Base-by-base conservation (phyloP, 352 stramenopile species). In the Thalassiosira oceanica region DNA sequence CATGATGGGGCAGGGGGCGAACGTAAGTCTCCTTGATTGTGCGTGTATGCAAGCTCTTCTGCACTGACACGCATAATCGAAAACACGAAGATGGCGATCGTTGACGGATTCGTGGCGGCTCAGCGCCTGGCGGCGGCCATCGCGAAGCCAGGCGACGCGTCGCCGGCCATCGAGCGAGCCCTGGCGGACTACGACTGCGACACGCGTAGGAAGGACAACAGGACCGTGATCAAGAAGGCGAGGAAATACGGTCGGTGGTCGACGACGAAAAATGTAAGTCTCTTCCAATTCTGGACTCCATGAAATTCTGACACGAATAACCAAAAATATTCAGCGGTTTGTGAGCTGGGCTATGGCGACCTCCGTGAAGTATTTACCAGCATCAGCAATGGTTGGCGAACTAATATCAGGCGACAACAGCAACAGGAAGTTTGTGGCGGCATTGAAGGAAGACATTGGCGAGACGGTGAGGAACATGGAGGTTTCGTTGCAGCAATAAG, bases 31-130 rank as follows among this genome's bases (percentile, higher is more conserved):
- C n/a, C n/a, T n/a, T n/a, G n/a, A n/a, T n/a, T n/a, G n/a, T n/a
- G n/a, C n/a, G n/a, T n/a, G n/a, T n/a, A n/a, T n/a, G n/a, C n/a
- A n/a, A n/a, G n/a, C n/a, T n/a, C n/a, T n/a, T n/a, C n/a, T n/a
- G n/a, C n/a, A n/a, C n/a, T n/a, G n/a, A n/a, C n/a, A n/a, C n/a
- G n/a, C n/a, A n/a, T n/a, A n/a, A n/a, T n/a, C n/a, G n/a, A n/a
- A n/a, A n/a, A n/a, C n/a, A n/a, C n/a, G n/a, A 75, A 71, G 11
- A 71, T 64, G 45, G 64, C 55, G 1, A 65, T 75, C 15, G 23
- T 31, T 0, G 64, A 75, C 41, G 64, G 54, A 13, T 75, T 65
- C 48, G 39, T 71, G 3, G 31, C 36, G 11, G 60, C 60, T 16
- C 50, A 27, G n/a, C 49, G 51, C 11, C 15, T 70, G 4, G 60